phyloP scores from a whole-genome alignment of 2,329 filamentous ascomycete genomes.

The Claviceps digitariae region DNA sequence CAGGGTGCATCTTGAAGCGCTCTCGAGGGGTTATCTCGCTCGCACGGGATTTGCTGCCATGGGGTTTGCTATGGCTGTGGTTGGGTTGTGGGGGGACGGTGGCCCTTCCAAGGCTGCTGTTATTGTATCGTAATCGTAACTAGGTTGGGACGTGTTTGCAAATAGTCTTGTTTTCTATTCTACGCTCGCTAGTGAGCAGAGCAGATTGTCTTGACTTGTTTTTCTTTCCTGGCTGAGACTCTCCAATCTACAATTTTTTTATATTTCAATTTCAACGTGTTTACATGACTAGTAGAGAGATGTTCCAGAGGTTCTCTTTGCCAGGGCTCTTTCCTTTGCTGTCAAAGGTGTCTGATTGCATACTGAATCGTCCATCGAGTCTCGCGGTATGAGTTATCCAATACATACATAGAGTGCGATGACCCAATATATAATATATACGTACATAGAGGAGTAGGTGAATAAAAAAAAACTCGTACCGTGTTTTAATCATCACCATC shows the following conservation, averaged over 20 bases:
- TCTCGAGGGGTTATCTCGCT: conserved; percentile 39
- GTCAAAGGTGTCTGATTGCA: not conserved
- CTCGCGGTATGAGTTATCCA: no score
- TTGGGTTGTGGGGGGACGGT: conserved; percentile 56
- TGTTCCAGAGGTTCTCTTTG: no score
- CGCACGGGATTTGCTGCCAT: conserved; percentile 40
- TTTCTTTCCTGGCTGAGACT: no score
- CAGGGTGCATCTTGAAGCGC: conserved; percentile 39
- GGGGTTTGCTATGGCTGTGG: conserved; percentile 46
- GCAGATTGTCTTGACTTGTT: no score
- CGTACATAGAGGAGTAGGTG: not conserved
- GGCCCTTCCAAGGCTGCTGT: conserved; percentile 27
- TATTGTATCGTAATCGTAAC: conserved; percentile 16
- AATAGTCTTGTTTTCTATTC: not conserved
- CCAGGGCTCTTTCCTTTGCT: not conserved
- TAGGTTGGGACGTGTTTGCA: not conserved
- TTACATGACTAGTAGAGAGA: no score
- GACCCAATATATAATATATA: not conserved
- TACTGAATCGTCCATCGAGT: no score
- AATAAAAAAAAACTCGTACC: not conserved
- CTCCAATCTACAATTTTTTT: no score
- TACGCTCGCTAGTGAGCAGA: no score
- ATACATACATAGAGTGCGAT: no score
- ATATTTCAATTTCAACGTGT: no score
- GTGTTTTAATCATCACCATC: not conserved